These are phyloP conservation scores for Bimuria novae-zelandiae DNA, from an alignment of 2,329 filamentous ascomycete species.

Conservation along the genomic window DNA sequence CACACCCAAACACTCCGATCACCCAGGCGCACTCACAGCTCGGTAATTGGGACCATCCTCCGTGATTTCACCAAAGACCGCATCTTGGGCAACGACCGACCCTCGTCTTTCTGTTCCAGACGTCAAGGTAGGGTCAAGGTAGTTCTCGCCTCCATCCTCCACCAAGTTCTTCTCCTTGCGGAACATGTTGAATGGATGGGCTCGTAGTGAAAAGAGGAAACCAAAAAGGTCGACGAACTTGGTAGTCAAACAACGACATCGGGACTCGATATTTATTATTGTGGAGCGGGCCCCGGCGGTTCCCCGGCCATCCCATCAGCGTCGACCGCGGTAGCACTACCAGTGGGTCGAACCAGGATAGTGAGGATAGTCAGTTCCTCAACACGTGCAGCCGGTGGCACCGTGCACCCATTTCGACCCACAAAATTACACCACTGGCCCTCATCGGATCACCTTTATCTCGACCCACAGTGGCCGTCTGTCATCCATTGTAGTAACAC, in stretches of 20 bases:
- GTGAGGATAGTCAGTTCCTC: not conserved
- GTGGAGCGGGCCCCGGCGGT: conserved; percentile 2
- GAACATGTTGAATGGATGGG: not conserved
- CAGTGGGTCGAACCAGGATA: not conserved
- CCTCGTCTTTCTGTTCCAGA: not conserved
- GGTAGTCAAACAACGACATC: not conserved
- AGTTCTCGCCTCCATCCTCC: conserved; percentile 2
- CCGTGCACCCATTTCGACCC: not conserved
- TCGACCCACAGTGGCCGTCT: not conserved
- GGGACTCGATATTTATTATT: not conserved
- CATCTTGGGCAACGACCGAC: conserved; percentile 15
- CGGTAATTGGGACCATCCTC: conserved; percentile 62
- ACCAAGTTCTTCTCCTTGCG: not conserved
- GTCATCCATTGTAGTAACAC: not conserved
- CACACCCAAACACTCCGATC: conserved; percentile 52
- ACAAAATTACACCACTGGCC: not conserved
- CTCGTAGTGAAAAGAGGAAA: not conserved
- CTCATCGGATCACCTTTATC: not conserved
- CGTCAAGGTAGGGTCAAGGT: not conserved
- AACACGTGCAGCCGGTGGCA: conserved; percentile 1
- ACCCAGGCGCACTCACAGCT: conserved; percentile 20
- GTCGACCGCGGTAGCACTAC: not conserved
- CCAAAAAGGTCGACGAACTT: not conserved
- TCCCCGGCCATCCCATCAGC: not conserved
- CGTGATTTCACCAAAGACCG: conserved; percentile 57